Evolutionary conservation across 768 basidiomycete genomes (phyloP).

Genomic region (Pleurotus cornucopiae): DNA sequence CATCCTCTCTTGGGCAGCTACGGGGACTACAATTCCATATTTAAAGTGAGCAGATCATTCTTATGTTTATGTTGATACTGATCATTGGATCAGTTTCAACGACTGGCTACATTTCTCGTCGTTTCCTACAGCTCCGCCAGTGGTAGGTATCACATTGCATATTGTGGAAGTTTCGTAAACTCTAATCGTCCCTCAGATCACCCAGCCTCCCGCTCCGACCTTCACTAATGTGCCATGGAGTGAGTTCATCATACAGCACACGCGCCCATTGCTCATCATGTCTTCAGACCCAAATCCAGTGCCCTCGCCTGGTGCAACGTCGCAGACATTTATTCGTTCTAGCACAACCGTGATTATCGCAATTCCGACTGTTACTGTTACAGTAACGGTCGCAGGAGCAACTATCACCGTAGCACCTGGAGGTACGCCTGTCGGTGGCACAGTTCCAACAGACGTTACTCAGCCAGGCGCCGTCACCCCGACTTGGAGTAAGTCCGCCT

Average conservation of each 20-base stretch:
- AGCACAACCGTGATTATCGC: not conserved
- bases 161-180: too few species aligned
- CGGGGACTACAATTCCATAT: conserved; percentile 10
- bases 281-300: not conserved
- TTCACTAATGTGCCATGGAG: conserved; percentile 9
- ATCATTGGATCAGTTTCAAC: conserved; percentile 6
- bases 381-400: not conserved
- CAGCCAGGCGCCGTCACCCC: conserved; percentile 3
- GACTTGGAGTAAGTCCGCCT: not conserved
- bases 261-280: not conserved
- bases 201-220: not conserved
- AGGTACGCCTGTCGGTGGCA: not conserved
- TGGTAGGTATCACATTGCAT: not conserved
- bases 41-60: conserved; percentile 4
- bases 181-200: not conserved
- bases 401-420: conserved; percentile 3
- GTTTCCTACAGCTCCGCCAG: conserved; percentile 2
- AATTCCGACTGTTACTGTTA: not conserved
- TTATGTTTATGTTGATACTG: not conserved
- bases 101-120: conserved; percentile 13
- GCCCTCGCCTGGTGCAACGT: not conserved
- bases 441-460: not conserved
- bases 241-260: not conserved
- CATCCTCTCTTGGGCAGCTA: conserved; percentile 10
- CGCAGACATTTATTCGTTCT: conserved; percentile 1